These are phyloP conservation scores for Penicillium ochrochloron DNA, from an alignment of 495 filamentous ascomycete species.

Conservation along the genomic window DNA sequence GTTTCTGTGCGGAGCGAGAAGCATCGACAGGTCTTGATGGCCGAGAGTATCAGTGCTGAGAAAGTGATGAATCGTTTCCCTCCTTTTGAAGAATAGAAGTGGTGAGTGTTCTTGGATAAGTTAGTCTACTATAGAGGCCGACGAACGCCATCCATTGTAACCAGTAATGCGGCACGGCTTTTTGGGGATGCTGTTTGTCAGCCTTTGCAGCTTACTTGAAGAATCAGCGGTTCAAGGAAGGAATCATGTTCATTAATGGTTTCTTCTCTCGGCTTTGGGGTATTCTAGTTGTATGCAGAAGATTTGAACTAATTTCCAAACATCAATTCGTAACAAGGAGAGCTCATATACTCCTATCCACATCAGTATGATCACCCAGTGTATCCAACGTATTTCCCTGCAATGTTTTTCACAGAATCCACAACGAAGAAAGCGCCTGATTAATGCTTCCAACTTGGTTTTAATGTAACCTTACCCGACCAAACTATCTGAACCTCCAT, in stretches of 20 bases:
- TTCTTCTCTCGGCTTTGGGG: neutral
- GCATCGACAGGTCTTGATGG: conserved; percentile 11
- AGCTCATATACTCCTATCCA: neutral
- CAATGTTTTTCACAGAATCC: neutral
- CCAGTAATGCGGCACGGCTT: no score
- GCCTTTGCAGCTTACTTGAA: no score
- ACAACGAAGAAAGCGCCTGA: conserved; percentile 1
- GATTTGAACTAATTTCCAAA: neutral
- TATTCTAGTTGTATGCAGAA: neutral
- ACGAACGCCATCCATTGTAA: neutral
- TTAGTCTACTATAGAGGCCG: neutral
- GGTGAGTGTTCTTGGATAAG: neutral
- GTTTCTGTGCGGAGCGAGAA: conserved; percentile 21
- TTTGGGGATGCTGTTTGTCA: no score
- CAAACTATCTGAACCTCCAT: neutral
- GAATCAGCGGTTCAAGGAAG: no score
- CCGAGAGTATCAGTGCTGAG: conserved; percentile 11
- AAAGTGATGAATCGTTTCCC: conserved; percentile 13
- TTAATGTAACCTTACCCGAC: neutral
- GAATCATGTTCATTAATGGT: neutral
- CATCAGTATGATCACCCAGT: neutral
- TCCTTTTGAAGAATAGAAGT: conserved; percentile 19
- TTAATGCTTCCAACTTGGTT: neutral
- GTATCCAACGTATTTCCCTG: neutral
- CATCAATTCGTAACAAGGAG: neutral